Conservation (phyloP, 2,329 filamentous ascomycete species). For the Fusarium hostae region DNA sequence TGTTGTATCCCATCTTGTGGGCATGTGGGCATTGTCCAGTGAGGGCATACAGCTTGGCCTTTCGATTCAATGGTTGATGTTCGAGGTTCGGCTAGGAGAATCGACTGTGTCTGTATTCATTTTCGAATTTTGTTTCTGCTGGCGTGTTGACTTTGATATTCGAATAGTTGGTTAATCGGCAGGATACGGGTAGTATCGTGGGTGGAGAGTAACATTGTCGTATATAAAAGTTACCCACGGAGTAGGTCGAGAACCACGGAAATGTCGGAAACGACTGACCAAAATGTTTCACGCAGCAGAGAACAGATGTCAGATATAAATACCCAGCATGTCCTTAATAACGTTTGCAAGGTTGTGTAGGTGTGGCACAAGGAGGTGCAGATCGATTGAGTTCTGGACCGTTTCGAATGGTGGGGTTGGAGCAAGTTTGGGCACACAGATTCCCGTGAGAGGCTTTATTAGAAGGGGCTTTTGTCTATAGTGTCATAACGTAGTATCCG, state of each 20-base stretch:
- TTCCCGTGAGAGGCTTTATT: conserved; percentile 20
- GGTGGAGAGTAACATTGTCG: not conserved
- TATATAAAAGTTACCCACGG: not conserved
- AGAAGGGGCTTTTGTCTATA: conserved; percentile 21
- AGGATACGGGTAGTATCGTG: not conserved
- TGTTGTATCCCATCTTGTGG: not conserved
- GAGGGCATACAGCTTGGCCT: not conserved
- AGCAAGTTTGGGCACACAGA: conserved; percentile 28
- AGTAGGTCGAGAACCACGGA: not conserved
- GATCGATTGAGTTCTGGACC: conserved; percentile 48
- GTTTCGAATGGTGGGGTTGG: conserved; percentile 40
- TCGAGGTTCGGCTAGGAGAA: not conserved
- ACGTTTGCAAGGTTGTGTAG: conserved; percentile 30
- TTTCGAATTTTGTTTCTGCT: not conserved
- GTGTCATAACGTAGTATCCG: conserved; percentile 1
- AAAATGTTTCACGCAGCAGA: not conserved
- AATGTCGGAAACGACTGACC: not conserved
- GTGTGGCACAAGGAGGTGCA: conserved; percentile 46
- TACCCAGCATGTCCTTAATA: conserved; percentile 12
- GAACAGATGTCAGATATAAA: conserved; percentile 36
- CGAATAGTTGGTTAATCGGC: not conserved
- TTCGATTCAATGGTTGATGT: not conserved
- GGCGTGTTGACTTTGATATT: not conserved
- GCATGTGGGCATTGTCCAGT: not conserved
- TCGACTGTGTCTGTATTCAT: not conserved